These are phyloP conservation scores for Mrakia hoshinonis DNA, from an alignment of 768 basidiomycete species.

Conservation along the genomic window DNA sequence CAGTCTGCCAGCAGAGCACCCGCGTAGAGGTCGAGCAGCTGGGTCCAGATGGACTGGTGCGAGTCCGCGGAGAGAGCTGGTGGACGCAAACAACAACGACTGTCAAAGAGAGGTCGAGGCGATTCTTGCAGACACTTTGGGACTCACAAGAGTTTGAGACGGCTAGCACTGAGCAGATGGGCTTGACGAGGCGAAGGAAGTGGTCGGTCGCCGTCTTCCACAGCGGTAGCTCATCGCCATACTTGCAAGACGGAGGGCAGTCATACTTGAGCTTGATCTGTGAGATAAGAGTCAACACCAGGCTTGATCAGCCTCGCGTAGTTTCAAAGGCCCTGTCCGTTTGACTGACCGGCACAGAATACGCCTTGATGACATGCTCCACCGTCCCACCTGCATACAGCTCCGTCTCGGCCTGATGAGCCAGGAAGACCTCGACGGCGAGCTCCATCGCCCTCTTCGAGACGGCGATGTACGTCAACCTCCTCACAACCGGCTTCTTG, in stretches of 20 bases:
- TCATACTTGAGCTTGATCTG: conserved; percentile 51
- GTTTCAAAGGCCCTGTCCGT: not conserved
- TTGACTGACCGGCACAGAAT: conserved; percentile 17
- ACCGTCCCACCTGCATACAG: conserved; percentile 75
- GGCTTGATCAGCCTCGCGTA: not conserved
- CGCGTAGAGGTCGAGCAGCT: conserved; percentile 67
- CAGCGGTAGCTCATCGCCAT: conserved; percentile 73
- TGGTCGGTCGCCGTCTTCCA: conserved; percentile 62
- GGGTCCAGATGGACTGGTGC: conserved; percentile 75
- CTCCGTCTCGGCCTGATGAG: conserved; percentile 53
- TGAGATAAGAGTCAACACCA: not conserved
- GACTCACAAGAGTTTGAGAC: not conserved
- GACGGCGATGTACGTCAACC: conserved; percentile 82
- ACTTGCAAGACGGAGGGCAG: conserved; percentile 79
- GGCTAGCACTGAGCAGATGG: not conserved
- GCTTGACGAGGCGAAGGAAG: conserved; percentile 12
- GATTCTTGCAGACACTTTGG: not conserved
- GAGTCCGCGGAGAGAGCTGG: conserved; percentile 55
- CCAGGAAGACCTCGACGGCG: conserved; percentile 65
- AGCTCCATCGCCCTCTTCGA: conserved; percentile 78
- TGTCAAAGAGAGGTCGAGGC: not conserved
- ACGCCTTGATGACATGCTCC: conserved; percentile 43
- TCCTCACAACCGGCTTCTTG: conserved; percentile 49
- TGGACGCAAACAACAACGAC: conserved; percentile 6
- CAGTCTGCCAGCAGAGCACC: conserved; percentile 78